phyloP scores from a whole-genome alignment of 2,329 filamentous ascomycete genomes.

The Fusarium subglutinans region DNA sequence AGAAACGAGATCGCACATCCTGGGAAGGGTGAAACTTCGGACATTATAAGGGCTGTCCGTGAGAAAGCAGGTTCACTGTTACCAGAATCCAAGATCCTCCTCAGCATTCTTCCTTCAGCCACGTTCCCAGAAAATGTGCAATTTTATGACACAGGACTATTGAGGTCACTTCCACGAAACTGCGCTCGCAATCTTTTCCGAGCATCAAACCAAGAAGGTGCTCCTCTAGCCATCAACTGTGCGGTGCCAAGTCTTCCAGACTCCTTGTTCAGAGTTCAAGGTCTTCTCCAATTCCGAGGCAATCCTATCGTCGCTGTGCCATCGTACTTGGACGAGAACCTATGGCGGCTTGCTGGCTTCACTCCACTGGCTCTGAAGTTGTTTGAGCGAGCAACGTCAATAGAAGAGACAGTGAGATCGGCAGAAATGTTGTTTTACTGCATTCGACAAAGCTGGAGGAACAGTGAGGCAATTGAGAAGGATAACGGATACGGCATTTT shows the following conservation, averaged over 20 bases:
- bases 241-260: constrained; percentile 89
- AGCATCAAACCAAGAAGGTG: constrained; percentile 61
- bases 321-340: constrained; percentile 86
- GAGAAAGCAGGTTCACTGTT: constrained; percentile 84
- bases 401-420: constrained; percentile 77
- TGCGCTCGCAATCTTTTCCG: constrained; percentile 69
- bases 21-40: constrained; percentile 88
- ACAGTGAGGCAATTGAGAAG: constrained; percentile 97
- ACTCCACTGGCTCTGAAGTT: constrained; percentile 85
- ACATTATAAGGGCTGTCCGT: constrained; percentile 88
- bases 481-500: constrained; percentile 94
- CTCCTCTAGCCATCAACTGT: constrained; percentile 86
- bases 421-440: constrained; percentile 87
- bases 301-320: constrained; percentile 83
- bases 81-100: constrained; percentile 80
- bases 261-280: constrained; percentile 81
- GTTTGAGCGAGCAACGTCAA: constrained; percentile 77
- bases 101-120: constrained; percentile 84
- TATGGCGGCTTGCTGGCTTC: constrained; percentile 94
- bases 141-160: constrained; percentile 79
- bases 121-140: constrained; percentile 84
- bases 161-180: constrained; percentile 78
- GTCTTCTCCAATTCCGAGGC: constrained; percentile 83
- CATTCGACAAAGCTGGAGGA: constrained; percentile 92
- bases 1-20: constrained; percentile 91